These are phyloP conservation scores for Butyriboletus loyo DNA, from an alignment of 768 basidiomycete genomes.

Conservation along the genomic window DNA sequence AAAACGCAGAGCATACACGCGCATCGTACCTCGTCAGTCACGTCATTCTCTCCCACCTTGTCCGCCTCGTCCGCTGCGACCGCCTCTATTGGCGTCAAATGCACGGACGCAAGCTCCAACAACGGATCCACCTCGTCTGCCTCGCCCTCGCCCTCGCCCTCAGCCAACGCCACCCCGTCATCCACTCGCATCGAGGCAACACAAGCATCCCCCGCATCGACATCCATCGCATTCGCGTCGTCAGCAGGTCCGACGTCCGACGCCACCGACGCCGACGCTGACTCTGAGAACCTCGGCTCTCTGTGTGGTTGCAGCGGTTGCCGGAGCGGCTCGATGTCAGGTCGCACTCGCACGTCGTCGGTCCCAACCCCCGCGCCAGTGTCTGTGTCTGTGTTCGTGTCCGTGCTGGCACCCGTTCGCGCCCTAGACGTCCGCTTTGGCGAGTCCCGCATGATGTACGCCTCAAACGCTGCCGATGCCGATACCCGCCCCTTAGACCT, in stretches of 20 bases:
- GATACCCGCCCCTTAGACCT: slow-evolving; percentile 4
- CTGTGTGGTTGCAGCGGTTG: neutral
- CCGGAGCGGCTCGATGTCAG: neutral
- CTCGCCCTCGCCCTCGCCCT: neutral
- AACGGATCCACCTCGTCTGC: slow-evolving; percentile 18
- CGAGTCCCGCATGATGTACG: slow-evolving; percentile 16
- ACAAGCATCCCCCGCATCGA: neutral
- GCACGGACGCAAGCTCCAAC: slow-evolving; percentile 25
- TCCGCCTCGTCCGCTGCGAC: neutral
- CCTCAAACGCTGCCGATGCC: slow-evolving; percentile 12
- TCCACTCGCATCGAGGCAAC: neutral
- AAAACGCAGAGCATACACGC: neutral
- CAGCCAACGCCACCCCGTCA: neutral
- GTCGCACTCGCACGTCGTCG: neutral
- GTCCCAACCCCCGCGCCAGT: neutral
- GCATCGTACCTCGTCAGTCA: slow-evolving; percentile 10
- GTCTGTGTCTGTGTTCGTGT: neutral
- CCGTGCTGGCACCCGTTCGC: neutral
- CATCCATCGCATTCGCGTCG: neutral
- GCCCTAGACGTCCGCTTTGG: neutral
- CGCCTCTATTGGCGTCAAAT: slow-evolving; percentile 6
- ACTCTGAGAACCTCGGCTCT: neutral
- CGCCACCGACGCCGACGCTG: neutral
- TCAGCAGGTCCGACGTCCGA: neutral
- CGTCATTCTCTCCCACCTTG: neutral